phyloP scores from a whole-genome alignment of 106 monocot genomes.

The Allium fistulosum region DNA sequence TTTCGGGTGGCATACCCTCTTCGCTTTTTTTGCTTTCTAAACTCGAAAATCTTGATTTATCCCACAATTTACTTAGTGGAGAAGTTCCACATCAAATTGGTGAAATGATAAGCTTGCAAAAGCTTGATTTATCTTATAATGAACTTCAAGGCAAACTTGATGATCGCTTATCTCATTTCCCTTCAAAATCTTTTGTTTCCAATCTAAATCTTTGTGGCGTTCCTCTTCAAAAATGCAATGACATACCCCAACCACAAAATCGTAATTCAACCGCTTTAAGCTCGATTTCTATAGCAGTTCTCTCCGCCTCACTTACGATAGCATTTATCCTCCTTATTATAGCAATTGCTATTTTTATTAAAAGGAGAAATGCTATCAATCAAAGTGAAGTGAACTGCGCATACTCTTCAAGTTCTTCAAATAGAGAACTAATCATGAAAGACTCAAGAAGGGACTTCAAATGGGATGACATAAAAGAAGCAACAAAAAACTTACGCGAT shows the following conservation, averaged over 20 bases:
- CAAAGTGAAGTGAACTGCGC: constrained; percentile 51
- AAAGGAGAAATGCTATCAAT: constrained; percentile 9
- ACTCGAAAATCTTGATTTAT: constrained; percentile 73
- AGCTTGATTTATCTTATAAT: constrained; percentile 75
- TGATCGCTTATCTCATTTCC: constrained; percentile 45
- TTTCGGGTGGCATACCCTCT: constrained; percentile 58
- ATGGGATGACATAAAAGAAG: constrained; percentile 76
- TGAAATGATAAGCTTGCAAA: constrained; percentile 65
- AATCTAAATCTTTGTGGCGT: constrained; percentile 62
- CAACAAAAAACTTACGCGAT: constrained; percentile 63
- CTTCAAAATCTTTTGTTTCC: constrained; percentile 38
- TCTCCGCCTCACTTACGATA: constrained; percentile 48
- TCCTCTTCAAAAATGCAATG: constrained; percentile 39
- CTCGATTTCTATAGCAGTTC: constrained; percentile 34
- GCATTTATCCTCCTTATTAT: constrained; percentile 27
- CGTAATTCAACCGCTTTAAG: constrained; percentile 13
- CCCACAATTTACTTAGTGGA: constrained; percentile 66
- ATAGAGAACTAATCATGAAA: constrained; percentile 43
- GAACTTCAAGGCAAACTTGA: constrained; percentile 41
- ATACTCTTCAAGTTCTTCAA: constrained; percentile 36
- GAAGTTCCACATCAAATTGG: constrained; percentile 41
- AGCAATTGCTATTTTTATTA: constrained; percentile 1
- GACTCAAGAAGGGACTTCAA: constrained; percentile 59
- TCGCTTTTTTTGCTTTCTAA: constrained; percentile 56
- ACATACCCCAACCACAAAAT: background rate